These are phyloP conservation scores for Dunaliella primolecta DNA, from an alignment of 139 green algal species.

Conservation along the genomic window DNA sequence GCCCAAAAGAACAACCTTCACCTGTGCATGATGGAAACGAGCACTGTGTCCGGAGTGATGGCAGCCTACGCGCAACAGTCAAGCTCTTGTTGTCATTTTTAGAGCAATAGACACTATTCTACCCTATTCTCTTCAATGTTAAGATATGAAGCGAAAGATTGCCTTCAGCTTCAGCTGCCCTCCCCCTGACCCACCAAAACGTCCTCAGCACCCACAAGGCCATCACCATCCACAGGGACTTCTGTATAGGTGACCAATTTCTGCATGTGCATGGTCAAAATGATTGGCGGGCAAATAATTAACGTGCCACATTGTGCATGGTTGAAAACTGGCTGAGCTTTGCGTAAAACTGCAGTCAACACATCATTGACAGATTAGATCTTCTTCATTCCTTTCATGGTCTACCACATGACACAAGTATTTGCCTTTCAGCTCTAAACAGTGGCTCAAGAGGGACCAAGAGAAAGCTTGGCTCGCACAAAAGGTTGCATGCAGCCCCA, in stretches of 20 bases:
- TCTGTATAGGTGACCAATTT: slow-evolving; percentile 47
- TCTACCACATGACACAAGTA: background rate
- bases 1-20: slow-evolving; percentile 19
- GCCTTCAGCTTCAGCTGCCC: no score
- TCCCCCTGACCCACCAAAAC: slow-evolving; percentile 47
- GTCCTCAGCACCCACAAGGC: slow-evolving; percentile 46
- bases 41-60: slow-evolving; percentile 43
- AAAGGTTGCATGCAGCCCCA: no score
- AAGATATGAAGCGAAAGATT: no score
- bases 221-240: slow-evolving; percentile 56
- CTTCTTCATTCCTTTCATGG: background rate
- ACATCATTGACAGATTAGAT: background rate
- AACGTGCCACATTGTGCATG: background rate
- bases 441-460: no score
- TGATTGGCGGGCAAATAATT: background rate
- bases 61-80: slow-evolving; percentile 26
- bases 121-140: background rate
- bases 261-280: slow-evolving; percentile 11
- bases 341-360: background rate
- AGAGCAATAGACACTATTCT: no score
- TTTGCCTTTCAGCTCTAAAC: background rate
- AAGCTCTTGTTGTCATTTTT: no score
- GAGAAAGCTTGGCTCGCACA: no score
- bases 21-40: slow-evolving; percentile 80
- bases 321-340: background rate